phyloP scores from a whole-genome alignment of 495 filamentous ascomycete species.

The Melanomma pulvis-pyrius region DNA sequence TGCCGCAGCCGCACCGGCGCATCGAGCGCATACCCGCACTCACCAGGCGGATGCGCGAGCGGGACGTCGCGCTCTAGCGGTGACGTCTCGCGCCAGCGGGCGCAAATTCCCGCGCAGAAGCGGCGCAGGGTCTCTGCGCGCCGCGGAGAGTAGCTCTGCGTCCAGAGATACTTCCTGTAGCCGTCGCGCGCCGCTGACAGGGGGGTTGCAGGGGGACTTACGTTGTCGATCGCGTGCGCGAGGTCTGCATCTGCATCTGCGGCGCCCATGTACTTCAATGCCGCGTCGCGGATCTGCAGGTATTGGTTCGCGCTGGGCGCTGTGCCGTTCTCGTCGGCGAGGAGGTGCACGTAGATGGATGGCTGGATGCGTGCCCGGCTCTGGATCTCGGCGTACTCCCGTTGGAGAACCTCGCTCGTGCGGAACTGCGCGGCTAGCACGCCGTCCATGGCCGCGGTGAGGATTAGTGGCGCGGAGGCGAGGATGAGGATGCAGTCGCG shows the following conservation, averaged over 20 bases:
- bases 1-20: conserved; percentile 6
- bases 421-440: conserved; percentile 1
- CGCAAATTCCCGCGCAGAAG: conserved; percentile 15
- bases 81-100: neutral
- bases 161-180: conserved; percentile 23
- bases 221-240: conserved; percentile 14
- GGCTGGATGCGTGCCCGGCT: conserved; percentile 18
- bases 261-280: conserved; percentile 5
- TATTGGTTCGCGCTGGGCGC: conserved; percentile 22
- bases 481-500: conserved; percentile 29
- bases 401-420: conserved; percentile 2
- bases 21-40: conserved; percentile 26
- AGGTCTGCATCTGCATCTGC: neutral
- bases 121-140: neutral
- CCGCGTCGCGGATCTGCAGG: conserved; percentile 6
- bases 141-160: neutral
- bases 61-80: conserved; percentile 9
- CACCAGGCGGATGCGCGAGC: neutral
- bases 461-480: conserved; percentile 12
- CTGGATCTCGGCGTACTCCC: conserved; percentile 10
- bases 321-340: conserved; percentile 10
- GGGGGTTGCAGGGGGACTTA: neutral
- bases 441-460: conserved; percentile 21
- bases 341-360: conserved; percentile 29
- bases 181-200: neutral